Percentiles rank a stretch among this genome's conserved stretches.
Conservation (phyloP, 176 grass and related monocot species). For the Cocos nucifera region DNA sequence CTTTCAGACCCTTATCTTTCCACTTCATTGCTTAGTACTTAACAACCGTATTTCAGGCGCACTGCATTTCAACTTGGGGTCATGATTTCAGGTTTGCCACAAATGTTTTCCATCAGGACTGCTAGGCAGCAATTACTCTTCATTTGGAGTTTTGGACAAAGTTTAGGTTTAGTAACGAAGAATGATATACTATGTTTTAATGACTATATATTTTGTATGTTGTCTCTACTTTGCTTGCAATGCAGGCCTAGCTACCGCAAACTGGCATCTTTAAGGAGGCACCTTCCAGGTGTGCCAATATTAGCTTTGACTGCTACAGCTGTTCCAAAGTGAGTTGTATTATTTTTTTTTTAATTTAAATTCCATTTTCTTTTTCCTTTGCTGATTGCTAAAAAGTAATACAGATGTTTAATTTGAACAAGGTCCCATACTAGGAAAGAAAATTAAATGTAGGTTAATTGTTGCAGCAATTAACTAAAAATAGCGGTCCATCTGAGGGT, state of each 20-base stretch:
- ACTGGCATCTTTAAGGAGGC: slow-evolving; percentile 78
- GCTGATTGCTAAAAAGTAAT: background rate
- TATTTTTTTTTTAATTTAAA: background rate
- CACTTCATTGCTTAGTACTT: background rate
- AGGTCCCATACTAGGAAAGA: no score
- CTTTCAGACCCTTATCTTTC: slow-evolving; percentile 17
- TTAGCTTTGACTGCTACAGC: slow-evolving; percentile 95
- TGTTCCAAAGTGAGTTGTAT: slow-evolving; percentile 55
- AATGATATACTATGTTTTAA: background rate
- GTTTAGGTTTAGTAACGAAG: no score
- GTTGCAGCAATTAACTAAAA: no score
- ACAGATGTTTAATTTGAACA: no score
- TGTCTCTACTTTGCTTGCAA: slow-evolving; percentile 13
- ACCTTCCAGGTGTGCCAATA: slow-evolving; percentile 75
- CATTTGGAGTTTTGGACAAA: no score
- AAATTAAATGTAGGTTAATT: no score
- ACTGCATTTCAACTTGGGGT: slow-evolving; percentile 94
- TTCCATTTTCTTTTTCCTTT: background rate
- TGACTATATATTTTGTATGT: background rate
- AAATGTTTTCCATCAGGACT: background rate
- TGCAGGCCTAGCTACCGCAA: slow-evolving; percentile 89
- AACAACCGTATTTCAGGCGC: slow-evolving; percentile 39
- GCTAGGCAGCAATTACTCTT: no score
- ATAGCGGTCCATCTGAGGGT: no score
- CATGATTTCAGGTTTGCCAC: slow-evolving; percentile 83